phyloP scores from a whole-genome alignment of 768 basidiomycete genomes.

The Naganishia vishniacii region DNA sequence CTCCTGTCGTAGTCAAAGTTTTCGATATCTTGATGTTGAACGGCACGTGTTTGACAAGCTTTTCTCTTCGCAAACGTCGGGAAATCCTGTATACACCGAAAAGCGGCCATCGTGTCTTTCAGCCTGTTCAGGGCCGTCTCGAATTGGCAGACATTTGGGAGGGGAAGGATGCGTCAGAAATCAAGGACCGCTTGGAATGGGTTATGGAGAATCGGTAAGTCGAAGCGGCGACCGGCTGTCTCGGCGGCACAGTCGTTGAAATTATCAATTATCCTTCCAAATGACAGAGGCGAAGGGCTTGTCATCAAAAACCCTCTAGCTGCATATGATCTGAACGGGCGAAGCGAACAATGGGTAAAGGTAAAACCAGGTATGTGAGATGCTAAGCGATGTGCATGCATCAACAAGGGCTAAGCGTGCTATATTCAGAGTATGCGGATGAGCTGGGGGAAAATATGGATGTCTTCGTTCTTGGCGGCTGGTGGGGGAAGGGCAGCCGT shows the following conservation, averaged over 20 bases:
- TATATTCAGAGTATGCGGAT: conserved; percentile 40
- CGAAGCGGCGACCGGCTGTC: not conserved
- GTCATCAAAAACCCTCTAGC: conserved; percentile 80
- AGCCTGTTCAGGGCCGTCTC: conserved; percentile 67
- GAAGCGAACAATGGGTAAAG: conserved; percentile 92
- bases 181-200: conserved; percentile 70
- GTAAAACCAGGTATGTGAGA: conserved; percentile 51
- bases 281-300: conserved; percentile 75
- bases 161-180: conserved; percentile 74
- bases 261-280: not conserved
- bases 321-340: conserved; percentile 75
- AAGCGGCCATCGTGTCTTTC: conserved; percentile 52
- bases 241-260: not conserved
- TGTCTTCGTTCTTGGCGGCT: conserved; percentile 79
- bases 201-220: conserved; percentile 63
- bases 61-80: conserved; percentile 72
- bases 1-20: conserved; percentile 68
- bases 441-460: conserved; percentile 64
- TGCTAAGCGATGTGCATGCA: not conserved
- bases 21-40: conserved; percentile 91
- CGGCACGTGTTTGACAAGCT: conserved; percentile 60
- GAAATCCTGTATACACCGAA: conserved; percentile 24
- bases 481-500: conserved; percentile 79
- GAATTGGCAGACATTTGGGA: conserved; percentile 69
- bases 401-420: not conserved